A percentile compares a stretch with the other conserved stretches of the same genome.
Conservation (phyloP, 257 asterid genomes). For the Buddleja alternifolia region DNA sequence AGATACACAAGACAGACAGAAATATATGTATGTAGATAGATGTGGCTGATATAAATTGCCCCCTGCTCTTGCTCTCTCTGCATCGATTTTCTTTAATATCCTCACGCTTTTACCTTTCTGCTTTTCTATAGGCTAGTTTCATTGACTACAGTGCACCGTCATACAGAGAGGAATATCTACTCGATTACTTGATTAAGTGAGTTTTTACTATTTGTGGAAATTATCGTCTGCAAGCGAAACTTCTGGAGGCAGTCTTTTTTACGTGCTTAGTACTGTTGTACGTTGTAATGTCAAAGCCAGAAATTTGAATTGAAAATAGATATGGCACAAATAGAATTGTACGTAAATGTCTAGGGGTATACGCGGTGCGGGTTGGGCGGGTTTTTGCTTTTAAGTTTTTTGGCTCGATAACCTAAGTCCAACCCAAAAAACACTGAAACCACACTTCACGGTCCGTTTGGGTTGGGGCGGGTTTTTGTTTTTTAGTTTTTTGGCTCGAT, state of each 20-base stretch:
- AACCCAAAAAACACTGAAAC: no score
- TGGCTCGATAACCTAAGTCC: no score
- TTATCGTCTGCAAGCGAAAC: not conserved
- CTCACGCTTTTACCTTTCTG: constrained; percentile 9
- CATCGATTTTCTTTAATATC: not conserved
- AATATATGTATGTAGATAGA: constrained; percentile 24
- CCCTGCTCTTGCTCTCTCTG: constrained; percentile 9
- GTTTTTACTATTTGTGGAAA: no score
- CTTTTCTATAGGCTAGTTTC: constrained; percentile 25
- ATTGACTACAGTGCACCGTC: constrained; percentile 26
- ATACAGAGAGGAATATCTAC: constrained; percentile 12
- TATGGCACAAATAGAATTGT: no score
- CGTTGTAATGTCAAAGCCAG: no score
- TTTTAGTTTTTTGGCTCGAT: no score
- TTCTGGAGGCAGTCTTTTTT: not conserved
- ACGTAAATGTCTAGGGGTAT: no score
- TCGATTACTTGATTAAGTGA: not conserved
- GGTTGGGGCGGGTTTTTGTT: no score
- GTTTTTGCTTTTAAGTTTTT: no score
- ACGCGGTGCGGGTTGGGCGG: no score
- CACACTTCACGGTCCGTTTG: no score
- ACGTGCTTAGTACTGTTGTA: constrained; percentile 5
- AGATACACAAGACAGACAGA: constrained; percentile 22
- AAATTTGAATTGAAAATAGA: no score
- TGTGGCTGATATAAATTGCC: constrained; percentile 40